Evolutionary conservation across 2,329 filamentous ascomycete genomes (phyloP).

Genomic region (Trichoderma lentiforme): DNA sequence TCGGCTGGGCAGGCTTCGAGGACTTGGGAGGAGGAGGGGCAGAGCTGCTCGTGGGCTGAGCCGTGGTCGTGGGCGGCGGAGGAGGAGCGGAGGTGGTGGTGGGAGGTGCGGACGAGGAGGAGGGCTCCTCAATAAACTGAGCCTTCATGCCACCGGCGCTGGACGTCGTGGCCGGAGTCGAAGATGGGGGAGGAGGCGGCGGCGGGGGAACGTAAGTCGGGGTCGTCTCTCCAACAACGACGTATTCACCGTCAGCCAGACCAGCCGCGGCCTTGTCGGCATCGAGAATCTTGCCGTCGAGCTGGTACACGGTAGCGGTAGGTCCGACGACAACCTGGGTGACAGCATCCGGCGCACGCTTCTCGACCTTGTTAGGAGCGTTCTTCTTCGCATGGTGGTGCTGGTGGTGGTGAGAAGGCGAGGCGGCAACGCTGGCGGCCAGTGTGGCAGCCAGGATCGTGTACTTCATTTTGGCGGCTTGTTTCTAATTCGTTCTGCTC

Average conservation of each 20-base stretch:
- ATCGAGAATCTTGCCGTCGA: constrained; percentile 62
- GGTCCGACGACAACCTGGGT: constrained; percentile 57
- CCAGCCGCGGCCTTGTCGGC: constrained; percentile 66
- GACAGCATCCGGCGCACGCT: constrained; percentile 44
- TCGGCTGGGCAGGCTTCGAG: background rate
- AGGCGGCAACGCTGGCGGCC: constrained; percentile 52
- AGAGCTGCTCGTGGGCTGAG: constrained; percentile 28
- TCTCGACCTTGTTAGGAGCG: constrained; percentile 42
- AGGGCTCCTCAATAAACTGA: constrained; percentile 48
- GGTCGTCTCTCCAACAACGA: constrained; percentile 58
- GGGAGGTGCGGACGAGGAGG: constrained; percentile 26
- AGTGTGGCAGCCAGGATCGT: constrained; percentile 45
- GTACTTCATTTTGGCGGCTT: constrained; percentile 45
- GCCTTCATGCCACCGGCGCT: constrained; percentile 35
- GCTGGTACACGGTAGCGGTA: constrained; percentile 67
- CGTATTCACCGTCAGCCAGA: constrained; percentile 67
- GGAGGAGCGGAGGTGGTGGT: constrained; percentile 24
- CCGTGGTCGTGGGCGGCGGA: constrained; percentile 15
- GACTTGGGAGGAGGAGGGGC: constrained; percentile 21
- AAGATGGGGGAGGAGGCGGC: constrained; percentile 33
- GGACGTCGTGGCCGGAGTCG: constrained; percentile 22
- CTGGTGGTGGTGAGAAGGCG: constrained; percentile 58
- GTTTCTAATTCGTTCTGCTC: constrained; percentile 6
- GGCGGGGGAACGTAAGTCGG: constrained; percentile 50
- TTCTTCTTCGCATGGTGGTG: constrained; percentile 57